These are phyloP conservation scores for Wickerhamiella infanticola DNA, from an alignment of 1,139 yeast species.

Conservation along the genomic window DNA sequence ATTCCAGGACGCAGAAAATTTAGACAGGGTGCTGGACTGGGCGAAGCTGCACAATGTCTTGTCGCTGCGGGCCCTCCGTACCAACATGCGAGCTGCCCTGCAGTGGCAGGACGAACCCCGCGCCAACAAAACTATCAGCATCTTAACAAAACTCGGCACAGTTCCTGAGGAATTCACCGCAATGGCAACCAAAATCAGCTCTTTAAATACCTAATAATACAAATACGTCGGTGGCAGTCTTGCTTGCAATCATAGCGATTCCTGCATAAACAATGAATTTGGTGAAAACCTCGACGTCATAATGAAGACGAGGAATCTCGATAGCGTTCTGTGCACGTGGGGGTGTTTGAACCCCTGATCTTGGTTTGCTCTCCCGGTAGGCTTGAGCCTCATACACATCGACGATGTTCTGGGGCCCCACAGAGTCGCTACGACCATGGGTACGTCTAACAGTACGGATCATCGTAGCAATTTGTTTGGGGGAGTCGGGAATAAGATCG, in stretches of 20 bases:
- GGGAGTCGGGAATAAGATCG: slow-evolving; percentile 11
- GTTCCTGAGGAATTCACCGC: neutral
- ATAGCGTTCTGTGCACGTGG: slow-evolving; percentile 12
- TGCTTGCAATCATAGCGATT: slow-evolving; percentile 26
- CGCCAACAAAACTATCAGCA: too few species aligned
- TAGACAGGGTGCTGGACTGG: neutral
- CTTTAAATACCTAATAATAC: neutral
- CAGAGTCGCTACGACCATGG: slow-evolving; percentile 24
- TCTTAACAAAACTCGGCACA: too few species aligned
- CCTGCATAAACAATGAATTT: slow-evolving; percentile 65
- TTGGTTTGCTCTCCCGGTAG: slow-evolving; percentile 16
- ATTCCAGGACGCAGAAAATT: neutral
- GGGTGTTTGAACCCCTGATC: neutral
- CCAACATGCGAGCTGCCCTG: neutral
- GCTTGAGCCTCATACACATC: slow-evolving; percentile 29
- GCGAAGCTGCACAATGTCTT: neutral
- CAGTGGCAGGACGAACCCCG: neutral
- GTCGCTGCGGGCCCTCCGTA: neutral
- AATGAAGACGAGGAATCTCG: slow-evolving; percentile 34
- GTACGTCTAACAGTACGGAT: slow-evolving; percentile 5
- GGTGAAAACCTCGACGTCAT: slow-evolving; percentile 62
- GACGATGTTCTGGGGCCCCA: slow-evolving; percentile 31
- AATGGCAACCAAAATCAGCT: too few species aligned
- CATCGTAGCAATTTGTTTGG: slow-evolving; percentile 8
- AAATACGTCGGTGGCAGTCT: neutral